Conservation (phyloP, 2,329 filamentous ascomycete genomes). For the Xylaria sp. region DNA sequence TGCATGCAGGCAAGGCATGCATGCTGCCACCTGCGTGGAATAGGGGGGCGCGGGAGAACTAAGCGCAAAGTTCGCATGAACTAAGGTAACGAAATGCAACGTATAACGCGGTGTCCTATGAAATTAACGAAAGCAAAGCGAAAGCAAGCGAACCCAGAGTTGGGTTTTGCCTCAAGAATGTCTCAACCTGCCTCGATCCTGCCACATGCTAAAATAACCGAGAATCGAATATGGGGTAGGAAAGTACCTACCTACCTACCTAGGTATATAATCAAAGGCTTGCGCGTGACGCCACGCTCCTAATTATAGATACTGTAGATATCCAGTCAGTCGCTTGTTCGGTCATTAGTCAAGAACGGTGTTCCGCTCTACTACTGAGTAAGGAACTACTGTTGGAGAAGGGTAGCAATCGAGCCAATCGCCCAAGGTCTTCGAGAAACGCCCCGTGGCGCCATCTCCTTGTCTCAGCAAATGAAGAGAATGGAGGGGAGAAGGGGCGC, state of each 20-base stretch:
- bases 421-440: neutral
- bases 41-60: slow-evolving; percentile 3
- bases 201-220: neutral
- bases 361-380: too few species aligned
- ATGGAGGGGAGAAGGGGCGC: neutral
- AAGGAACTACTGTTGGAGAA: slow-evolving; percentile 5
- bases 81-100: neutral
- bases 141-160: neutral
- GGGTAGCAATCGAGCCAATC: neutral
- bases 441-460: slow-evolving; percentile 3
- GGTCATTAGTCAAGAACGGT: neutral
- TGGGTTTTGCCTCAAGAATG: neutral
- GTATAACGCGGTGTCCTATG: neutral
- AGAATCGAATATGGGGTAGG: neutral
- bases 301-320: slow-evolving; percentile 7
- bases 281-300: neutral
- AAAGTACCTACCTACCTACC: too few species aligned
- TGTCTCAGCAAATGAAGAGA: neutral
- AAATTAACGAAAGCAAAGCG: neutral
- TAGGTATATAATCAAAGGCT: too few species aligned
- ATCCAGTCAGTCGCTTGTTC: neutral
- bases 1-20: slow-evolving; percentile 17
- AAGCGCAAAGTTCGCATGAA: neutral
- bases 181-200: slow-evolving; percentile 6
- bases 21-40: slow-evolving; percentile 14